Base-by-base conservation (phyloP, 768 basidiomycete species). In the Gloeopeniophorella convolvens region DNA sequence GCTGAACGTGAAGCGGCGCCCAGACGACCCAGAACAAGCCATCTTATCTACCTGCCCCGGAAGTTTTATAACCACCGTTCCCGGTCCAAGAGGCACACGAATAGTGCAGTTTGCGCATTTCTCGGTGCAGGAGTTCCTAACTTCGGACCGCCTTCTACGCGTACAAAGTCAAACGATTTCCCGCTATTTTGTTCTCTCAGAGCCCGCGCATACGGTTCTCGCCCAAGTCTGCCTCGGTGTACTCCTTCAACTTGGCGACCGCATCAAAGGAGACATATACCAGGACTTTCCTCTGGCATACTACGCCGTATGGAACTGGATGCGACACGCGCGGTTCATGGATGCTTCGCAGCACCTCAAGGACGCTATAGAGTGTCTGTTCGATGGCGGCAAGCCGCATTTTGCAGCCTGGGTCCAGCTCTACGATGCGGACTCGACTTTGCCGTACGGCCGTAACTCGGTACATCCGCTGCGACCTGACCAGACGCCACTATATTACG, bases 71-170 rank as follows among this genome's bases (percentile, higher is more conserved):
- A 1, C 30, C 0, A 6, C 32, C 2, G 30, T 48, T n/a, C n/a
- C 24, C n/a, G 3, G 40, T 11, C 16, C 8, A 11, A 10, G 8
- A 5, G 21, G 21, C 15, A 13, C 21, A 5, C 3, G 11, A n/a
- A 28, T 48, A 9, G 37, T 40, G 8, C 46, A 48, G n/a, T 48
- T 30, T 26, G 34, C 37, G 2, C 35, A 47, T n/a, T 47, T 47
- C 13, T 39, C 46, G 2, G 46, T 47, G 7, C 34, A 40, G 37
- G 36, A 40, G 20, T 31, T 21, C 31, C 26, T 40, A 27, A 30
- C 31, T 4, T 48, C 47, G 20, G 24, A 0, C 16, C 47, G 47
- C 2, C 16, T 42, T 6, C 8, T 37, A 3, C 5, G 26, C 8
- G 45, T 33, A 20, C 27, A 23, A 16, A 23, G 15, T 10, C n/a